Percentiles rank a stretch among this genome's conserved stretches.
phyloP scores from a whole-genome alignment of 192 early-diverging fungal species.

The Entomortierella lignicola region DNA sequence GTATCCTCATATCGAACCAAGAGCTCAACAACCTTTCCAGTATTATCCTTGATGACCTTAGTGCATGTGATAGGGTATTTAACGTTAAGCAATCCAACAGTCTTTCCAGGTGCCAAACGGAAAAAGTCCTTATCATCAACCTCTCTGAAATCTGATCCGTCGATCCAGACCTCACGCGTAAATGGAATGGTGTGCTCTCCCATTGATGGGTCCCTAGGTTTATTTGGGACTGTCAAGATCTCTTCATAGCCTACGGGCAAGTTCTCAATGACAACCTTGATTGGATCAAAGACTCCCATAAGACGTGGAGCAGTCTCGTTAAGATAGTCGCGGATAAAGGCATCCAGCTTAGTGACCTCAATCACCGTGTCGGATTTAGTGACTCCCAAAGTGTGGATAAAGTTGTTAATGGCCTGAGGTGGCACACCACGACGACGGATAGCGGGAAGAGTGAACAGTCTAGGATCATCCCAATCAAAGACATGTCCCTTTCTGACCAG shows the following conservation, averaged over 20 bases:
- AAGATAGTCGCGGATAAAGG: constrained; percentile 93
- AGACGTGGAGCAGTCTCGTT: constrained; percentile 93
- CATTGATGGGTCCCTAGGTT: constrained; percentile 88
- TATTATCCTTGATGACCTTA: constrained; percentile 77
- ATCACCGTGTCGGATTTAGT: constrained; percentile 86
- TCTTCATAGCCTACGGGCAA: constrained; percentile 85
- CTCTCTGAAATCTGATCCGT: constrained; percentile 94
- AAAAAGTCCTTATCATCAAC: constrained; percentile 94
- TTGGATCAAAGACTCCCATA: constrained; percentile 90
- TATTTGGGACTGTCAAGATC: constrained; percentile 86
- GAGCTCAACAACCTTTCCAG: constrained; percentile 87
- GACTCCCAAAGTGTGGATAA: constrained; percentile 95
- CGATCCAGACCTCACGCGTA: constrained; percentile 94
- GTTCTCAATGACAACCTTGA: constrained; percentile 92
- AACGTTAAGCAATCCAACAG: constrained; percentile 93
- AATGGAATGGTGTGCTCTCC: constrained; percentile 92
- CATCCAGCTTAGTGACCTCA: constrained; percentile 90
- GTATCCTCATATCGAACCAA: constrained; percentile 84
- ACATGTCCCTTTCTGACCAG: constrained; percentile 86
- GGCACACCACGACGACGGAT: constrained; percentile 98
- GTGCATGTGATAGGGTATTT: constrained; percentile 90
- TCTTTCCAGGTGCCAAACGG: constrained; percentile 92
- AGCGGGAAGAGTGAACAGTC: constrained; percentile 95
- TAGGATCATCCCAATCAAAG: constrained; percentile 94
- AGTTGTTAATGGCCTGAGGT: constrained; percentile 97